Evolutionary conservation across 2,329 filamentous ascomycete species (phyloP).

Genomic region (Proliferodiscus dingleyae): DNA sequence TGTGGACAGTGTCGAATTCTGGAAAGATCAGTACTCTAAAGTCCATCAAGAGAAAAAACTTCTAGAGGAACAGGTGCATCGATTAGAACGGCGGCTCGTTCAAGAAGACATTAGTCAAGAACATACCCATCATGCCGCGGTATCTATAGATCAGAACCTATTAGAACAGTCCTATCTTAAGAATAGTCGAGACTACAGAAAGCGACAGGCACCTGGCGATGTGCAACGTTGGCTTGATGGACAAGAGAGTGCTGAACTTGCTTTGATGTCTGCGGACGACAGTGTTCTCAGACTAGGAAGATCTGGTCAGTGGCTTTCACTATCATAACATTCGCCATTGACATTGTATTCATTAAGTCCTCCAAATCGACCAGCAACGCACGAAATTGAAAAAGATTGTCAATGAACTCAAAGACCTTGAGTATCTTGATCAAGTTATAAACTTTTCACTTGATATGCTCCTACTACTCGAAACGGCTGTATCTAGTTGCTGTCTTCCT

Average conservation of each 20-base stretch:
- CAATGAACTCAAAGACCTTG: constrained; percentile 10
- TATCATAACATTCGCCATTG: background rate
- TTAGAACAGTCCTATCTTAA: background rate
- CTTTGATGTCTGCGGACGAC: constrained; percentile 5
- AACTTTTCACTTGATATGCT: constrained; percentile 10
- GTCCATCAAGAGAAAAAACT: constrained; percentile 20
- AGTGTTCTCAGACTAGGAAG: constrained; percentile 11
- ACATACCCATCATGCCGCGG: background rate
- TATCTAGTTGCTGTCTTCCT: constrained; percentile 17
- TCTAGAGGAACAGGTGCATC: constrained; percentile 20
- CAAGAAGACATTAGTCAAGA: background rate
- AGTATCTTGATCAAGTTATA: constrained; percentile 14
- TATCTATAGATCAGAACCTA: background rate
- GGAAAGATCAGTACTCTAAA: constrained; percentile 25
- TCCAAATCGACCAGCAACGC: constrained; percentile 13
- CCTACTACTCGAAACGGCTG: constrained; percentile 11
- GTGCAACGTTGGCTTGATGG: background rate
- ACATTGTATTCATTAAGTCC: constrained; percentile 7
- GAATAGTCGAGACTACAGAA: constrained; percentile 1
- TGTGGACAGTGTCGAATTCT: constrained; percentile 26
- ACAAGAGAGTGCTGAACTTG: background rate
- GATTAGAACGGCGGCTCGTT: constrained; percentile 11
- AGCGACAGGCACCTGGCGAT: constrained; percentile 4
- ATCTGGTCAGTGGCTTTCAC: constrained; percentile 6
- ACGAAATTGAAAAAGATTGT: constrained; percentile 7